Base-by-base conservation (phyloP, 805 yeast genomes). In the Ogataea pilisensis region DNA sequence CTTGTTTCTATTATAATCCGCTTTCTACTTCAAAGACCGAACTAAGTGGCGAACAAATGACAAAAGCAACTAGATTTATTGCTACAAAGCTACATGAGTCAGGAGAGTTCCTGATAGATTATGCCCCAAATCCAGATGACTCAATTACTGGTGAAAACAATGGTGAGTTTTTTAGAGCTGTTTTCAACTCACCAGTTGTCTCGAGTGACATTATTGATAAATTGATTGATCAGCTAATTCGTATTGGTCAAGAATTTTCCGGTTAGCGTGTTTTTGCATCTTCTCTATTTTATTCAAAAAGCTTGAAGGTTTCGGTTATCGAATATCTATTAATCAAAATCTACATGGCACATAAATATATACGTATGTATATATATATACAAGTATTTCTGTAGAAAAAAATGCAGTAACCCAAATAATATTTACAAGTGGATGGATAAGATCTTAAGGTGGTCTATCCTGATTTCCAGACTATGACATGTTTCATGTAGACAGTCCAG, bases 121-220 rank as follows among this genome's bases (percentile, higher is more conserved):
- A 76, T 58, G 82, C 95, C 14, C 95, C 95, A 2, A 76, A 78
- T 38, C 76, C 78, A 1, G 73, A 74, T 31, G 67, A 58, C 32
- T 53, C 62, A 6, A 54, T 55, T 8, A 44, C 63, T 2, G 64
- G 61, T 2, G 73, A 73, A 34, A 64, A 65, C 24, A 64, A 70
- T 17, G 95, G 95, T 5, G 93, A 85, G 60, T 87, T 87, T 56
- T 86, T 86, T 69, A 68, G 95, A 41, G 91, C 84, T 12, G 95
- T 87, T 5, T 80, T 87, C 61, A 83, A 83, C 60, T 78, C 89
- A 38, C 93, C 95, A 2, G 66, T 60, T 16, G 70, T 78, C 2
- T 62, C 72, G 12, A 64, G 64, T 33, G 60, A 47, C n/a, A 56
- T 66, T 0, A 64, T 75, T 16, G 81, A 77, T 50, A 66, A 61